phyloP scores from a whole-genome alignment of 2,329 filamentous ascomycete species.

The Neospermospora avenae region DNA sequence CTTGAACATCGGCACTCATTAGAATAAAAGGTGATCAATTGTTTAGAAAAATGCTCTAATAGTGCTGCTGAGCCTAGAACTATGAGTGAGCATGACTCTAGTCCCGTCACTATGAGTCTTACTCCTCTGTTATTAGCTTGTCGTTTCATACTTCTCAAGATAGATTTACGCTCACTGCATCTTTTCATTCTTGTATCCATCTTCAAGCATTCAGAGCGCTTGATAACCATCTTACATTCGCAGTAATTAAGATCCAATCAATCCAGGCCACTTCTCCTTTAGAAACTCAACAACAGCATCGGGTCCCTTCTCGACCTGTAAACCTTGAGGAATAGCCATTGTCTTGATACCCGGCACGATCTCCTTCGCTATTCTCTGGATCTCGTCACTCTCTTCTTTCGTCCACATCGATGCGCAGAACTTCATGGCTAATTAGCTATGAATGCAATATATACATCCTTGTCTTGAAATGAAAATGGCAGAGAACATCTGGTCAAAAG shows the following conservation, averaged over 20 bases:
- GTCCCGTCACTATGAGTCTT: background rate
- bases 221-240: no score
- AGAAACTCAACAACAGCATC: conserved; percentile 54
- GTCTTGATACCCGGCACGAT: conserved; percentile 47
- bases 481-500: background rate
- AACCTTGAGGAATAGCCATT: conserved; percentile 50
- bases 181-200: background rate
- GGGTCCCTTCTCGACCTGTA: conserved; percentile 51
- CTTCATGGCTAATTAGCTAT: conserved; percentile 35
- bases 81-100: background rate
- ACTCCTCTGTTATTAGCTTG: background rate
- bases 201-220: background rate
- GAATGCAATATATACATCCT: background rate
- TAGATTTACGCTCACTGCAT: no score
- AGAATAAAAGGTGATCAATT: no score
- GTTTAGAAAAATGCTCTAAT: no score
- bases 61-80: no score
- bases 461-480: background rate
- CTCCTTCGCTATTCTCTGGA: conserved; percentile 42
- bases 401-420: conserved; percentile 59
- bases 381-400: conserved; percentile 45
- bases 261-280: conserved; percentile 36
- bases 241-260: conserved; percentile 18
- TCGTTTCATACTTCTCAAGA: no score
- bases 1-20: no score